phyloP scores from a whole-genome alignment of 805 yeast species.

The Candida sonorensis region DNA sequence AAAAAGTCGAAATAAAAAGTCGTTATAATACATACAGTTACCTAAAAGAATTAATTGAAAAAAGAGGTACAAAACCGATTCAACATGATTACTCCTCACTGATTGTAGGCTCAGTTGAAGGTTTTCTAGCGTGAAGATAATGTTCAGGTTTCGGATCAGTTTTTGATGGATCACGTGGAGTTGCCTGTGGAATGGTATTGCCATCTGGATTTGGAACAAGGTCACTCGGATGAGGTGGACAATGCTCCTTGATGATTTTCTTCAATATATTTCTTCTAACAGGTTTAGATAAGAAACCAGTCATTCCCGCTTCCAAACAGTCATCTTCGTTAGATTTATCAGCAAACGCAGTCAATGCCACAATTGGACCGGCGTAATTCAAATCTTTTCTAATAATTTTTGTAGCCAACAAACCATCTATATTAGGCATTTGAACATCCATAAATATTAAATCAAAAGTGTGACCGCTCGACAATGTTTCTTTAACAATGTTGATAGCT shows the following conservation, averaged over 20 bases:
- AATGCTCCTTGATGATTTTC: constrained; percentile 44
- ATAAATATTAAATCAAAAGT: constrained; percentile 73
- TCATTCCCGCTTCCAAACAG: constrained; percentile 87
- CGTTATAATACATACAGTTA: no score
- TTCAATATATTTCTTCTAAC: constrained; percentile 64
- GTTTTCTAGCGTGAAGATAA: constrained; percentile 1
- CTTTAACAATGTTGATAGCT: constrained; percentile 64
- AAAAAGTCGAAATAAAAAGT: no score
- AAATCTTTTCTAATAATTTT: constrained; percentile 59
- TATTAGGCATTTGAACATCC: constrained; percentile 97
- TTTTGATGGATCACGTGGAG: no score
- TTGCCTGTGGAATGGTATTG: no score
- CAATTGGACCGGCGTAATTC: constrained; percentile 65
- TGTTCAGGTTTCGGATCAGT: no score
- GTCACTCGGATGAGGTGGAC: constrained; percentile 14
- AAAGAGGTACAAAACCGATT: no score
- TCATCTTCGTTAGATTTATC: constrained; percentile 84
- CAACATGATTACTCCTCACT: constrained; percentile 6
- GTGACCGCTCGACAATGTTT: constrained; percentile 33
- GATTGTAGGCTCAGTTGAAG: constrained; percentile 7
- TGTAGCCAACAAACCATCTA: constrained; percentile 87
- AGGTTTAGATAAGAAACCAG: constrained; percentile 86
- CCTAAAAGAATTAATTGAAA: no score
- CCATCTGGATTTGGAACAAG: no score
- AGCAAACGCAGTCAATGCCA: constrained; percentile 93